Evolutionary conservation across 2,329 filamentous ascomycete species (phyloP), one percentile per base, ranked within the genome.

Genomic region (Aspergillus niger): DNA sequence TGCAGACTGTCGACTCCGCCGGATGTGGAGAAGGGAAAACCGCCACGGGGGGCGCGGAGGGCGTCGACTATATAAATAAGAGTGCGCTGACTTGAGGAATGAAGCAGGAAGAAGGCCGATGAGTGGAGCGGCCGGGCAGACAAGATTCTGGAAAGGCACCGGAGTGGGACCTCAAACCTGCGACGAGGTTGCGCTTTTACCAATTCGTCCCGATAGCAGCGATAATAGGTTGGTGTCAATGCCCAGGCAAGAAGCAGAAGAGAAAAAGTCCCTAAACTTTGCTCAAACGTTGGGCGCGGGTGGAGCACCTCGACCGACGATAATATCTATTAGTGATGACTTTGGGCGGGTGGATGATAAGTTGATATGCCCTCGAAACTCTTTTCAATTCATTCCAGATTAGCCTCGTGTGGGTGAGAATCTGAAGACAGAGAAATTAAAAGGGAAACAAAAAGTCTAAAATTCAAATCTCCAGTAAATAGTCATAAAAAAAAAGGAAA

Each of bases 11-110:
- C 24, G 32, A 63, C 63, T 65, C 68, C 57, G 66, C 70, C 64
- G 58, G 56, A 56, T 66, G 68, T 72, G 69, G 67, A 66, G 67
- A 63, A 65, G 56, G 60, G 52, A 63, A 65, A 67, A 62, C 55
- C 58, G 65, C 59, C 58, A 64, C 63, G 59, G 63, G 59, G 63
- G 57, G 62, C 57, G 59, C 57, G 59, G 63, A 62, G 58, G 59
- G 17, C 24, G 41, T 20, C 49, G 38, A 57, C 52, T 61, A 63
- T 66, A 66, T 65, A 67, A 62, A 65, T 63, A 55, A 58, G 59
- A 59, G 44, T 28, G 44, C 7, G 26, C 44, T 26, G 44, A 49
- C 44, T 49, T 49, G 44, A 49, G 44, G 24, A 36, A 6, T 36
- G 32, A 36, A 36, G 32, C 32, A 36, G 32, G 32, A 36, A 36